Conservation (phyloP, 2,329 filamentous ascomycete genomes). For the Alternaria incomplexa region DNA sequence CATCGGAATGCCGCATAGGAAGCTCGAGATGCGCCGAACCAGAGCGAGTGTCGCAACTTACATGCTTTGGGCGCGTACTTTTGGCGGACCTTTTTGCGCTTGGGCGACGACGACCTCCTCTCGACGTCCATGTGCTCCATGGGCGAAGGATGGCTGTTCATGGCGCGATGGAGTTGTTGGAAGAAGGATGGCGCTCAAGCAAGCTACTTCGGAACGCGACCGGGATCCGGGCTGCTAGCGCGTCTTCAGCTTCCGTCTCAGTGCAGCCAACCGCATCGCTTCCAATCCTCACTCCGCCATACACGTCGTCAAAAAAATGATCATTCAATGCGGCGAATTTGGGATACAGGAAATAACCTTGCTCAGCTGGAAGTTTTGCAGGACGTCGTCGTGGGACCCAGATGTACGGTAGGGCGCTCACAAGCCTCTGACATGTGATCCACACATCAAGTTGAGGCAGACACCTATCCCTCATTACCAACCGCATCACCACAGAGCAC, state of each 20-base stretch:
- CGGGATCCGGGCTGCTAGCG: slow-evolving; percentile 13
- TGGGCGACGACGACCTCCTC: slow-evolving; percentile 34
- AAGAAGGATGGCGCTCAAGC: slow-evolving; percentile 16
- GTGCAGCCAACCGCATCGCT: neutral
- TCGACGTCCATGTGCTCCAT: slow-evolving; percentile 27
- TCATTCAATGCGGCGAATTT: no score
- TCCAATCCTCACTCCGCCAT: neutral
- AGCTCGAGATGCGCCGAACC: slow-evolving; percentile 1
- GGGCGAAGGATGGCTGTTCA: slow-evolving; percentile 32
- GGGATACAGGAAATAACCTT: no score
- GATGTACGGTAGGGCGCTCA: neutral
- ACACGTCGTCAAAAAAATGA: neutral
- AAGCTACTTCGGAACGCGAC: slow-evolving; percentile 25
- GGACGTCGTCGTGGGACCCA: neutral
- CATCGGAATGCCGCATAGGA: slow-evolving; percentile 29
- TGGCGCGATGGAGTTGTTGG: slow-evolving; percentile 24
- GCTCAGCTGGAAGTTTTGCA: neutral
- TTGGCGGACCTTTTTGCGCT: slow-evolving; percentile 45
- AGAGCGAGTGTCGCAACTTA: slow-evolving; percentile 24
- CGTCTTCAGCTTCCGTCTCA: neutral
- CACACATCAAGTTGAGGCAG: no score
- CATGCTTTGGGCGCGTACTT: slow-evolving; percentile 47
- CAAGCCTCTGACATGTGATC: neutral
- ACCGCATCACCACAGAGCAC: no score
- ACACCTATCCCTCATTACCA: no score